phyloP scores from a whole-genome alignment of 73 alveolate genomes.

The Paramecium sonneborni region DNA sequence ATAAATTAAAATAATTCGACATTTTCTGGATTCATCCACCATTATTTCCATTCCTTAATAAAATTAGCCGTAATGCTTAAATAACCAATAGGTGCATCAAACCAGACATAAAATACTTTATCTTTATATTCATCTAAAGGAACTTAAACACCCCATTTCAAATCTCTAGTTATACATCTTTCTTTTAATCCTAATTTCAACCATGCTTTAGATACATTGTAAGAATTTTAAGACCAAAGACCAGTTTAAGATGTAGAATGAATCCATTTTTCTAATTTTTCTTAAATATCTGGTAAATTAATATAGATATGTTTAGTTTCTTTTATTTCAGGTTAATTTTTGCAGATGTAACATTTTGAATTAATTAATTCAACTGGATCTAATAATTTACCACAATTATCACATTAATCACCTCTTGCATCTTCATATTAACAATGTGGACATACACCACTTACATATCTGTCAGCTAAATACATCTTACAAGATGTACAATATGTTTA shows the following conservation, averaged over 20 bases:
- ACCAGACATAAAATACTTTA: slow-evolving; percentile 99
- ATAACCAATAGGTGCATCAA: slow-evolving; percentile 99
- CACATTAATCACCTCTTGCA: slow-evolving; percentile 99
- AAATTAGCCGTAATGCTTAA: slow-evolving; percentile 94
- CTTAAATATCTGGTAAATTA: slow-evolving; percentile 86
- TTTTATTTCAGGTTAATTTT: slow-evolving; percentile 79
- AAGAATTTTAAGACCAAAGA: slow-evolving; percentile 91
- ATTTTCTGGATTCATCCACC: slow-evolving; percentile 98
- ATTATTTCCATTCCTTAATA: slow-evolving; percentile 90
- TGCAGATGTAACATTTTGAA: slow-evolving; percentile 93
- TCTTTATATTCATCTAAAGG: slow-evolving; percentile 92
- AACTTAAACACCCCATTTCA: slow-evolving; percentile 98
- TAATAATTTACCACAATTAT: slow-evolving; percentile 91
- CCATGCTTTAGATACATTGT: slow-evolving; percentile 83
- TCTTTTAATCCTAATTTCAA: slow-evolving; percentile 92
- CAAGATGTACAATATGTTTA: slow-evolving; percentile 89
- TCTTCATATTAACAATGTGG: slow-evolving; percentile 91
- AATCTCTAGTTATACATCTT: slow-evolving; percentile 97
- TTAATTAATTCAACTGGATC: slow-evolving; percentile 92
- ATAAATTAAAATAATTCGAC: slow-evolving; percentile 95
- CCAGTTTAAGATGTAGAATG: slow-evolving; percentile 84
- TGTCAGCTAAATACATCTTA: slow-evolving; percentile 92
- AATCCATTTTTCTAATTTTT: slow-evolving; percentile 82
- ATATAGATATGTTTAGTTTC: slow-evolving; percentile 87
- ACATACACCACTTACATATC: slow-evolving; percentile 95